These are phyloP conservation scores for Nematocida ausubeli DNA, from an alignment of 371 early-diverging fungal genomes.

Conservation along the genomic window DNA sequence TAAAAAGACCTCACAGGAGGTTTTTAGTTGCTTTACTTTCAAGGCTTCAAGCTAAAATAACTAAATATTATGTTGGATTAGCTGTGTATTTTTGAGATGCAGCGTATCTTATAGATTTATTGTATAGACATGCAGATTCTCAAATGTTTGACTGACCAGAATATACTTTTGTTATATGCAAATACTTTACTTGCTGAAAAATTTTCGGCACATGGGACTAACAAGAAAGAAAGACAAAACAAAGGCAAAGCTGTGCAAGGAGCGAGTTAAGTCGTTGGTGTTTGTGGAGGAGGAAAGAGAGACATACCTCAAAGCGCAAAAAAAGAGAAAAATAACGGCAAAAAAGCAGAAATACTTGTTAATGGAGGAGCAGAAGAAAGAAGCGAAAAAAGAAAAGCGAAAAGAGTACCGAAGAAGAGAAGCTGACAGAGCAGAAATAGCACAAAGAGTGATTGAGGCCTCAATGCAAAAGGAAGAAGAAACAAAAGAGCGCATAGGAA, in stretches of 20 bases:
- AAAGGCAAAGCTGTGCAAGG: slow-evolving; percentile 39
- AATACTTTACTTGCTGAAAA: not conserved
- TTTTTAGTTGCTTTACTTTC: too few relatives aligned
- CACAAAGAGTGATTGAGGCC: slow-evolving; percentile 20
- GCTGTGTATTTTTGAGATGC: too few relatives aligned
- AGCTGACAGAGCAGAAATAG: slow-evolving; percentile 37
- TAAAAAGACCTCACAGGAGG: too few relatives aligned
- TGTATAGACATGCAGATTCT: too few relatives aligned
- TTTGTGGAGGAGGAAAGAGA: slow-evolving; percentile 32
- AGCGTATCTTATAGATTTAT: too few relatives aligned
- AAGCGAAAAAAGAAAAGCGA: slow-evolving; percentile 28
- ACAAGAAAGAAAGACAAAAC: slow-evolving; percentile 27
- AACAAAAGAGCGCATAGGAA: slow-evolving; percentile 16
- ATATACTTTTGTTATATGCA: too few relatives aligned
- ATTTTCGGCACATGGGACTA: slow-evolving; percentile 4
- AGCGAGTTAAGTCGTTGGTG: not conserved
- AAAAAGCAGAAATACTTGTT: slow-evolving; percentile 12
- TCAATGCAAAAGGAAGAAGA: slow-evolving; percentile 8
- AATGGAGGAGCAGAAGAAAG: slow-evolving; percentile 47
- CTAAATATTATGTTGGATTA: too few relatives aligned
- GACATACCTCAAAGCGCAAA: slow-evolving; percentile 27
- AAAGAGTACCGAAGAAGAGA: slow-evolving; percentile 17
- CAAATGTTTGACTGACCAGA: too few relatives aligned
- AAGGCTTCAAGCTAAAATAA: too few relatives aligned
- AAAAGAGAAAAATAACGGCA: slow-evolving; percentile 22